Evolutionary conservation across 495 filamentous ascomycete species (phyloP), one percentile per base, ranked within the genome.

Genomic region (Penicillium psychrofluorescens): DNA sequence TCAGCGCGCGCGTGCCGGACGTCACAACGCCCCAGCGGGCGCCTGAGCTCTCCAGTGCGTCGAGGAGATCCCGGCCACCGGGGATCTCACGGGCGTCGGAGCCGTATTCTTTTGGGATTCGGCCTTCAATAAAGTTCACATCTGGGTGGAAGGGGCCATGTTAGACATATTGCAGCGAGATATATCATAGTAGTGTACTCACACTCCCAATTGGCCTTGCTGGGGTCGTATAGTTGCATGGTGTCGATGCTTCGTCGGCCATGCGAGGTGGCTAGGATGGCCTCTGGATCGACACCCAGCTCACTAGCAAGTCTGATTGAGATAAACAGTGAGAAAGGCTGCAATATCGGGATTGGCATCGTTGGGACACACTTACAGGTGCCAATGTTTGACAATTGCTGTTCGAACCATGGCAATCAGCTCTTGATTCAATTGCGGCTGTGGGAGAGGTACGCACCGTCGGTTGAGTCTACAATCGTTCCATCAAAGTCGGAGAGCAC

Each of bases 351-450:
- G 15, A 12, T 15, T 27, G 33, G 11, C 6, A 11, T 41, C 32
- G 11, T 15, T 32, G 7, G 15, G 15, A 7, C 16, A 22, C 35
- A 68, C 76, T 71, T 67, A 90, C 86, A 77, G 74, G 49, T 86
- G 74, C 92, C 92, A 98, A 65, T 95, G 84, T 62, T 95, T 95
- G 43, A 88, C 79, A 32, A 98, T 90, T 10, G 92, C 92, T 88
- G 36, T 30, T 41, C n/a, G n/a, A 14, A 3, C 5, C 35, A 8
- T 13, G 12, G 15, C 31, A 34, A 36, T 57, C 11, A 54, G 48
- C 40, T 35, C 28, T 43, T 8, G 29, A 37, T 40, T 13, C 8
- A 39, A 35, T 40, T 29, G 29, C 35, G 33, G 30, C 30, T 29
- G 13, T 27, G 32, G 35, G 15, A 5, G 11, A 10, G 11, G 8